Evolutionary conservation across 2,329 filamentous ascomycete species (phyloP), one percentile per base, ranked within the genome.

Genomic region (Coccinonectria pachysandricola): DNA sequence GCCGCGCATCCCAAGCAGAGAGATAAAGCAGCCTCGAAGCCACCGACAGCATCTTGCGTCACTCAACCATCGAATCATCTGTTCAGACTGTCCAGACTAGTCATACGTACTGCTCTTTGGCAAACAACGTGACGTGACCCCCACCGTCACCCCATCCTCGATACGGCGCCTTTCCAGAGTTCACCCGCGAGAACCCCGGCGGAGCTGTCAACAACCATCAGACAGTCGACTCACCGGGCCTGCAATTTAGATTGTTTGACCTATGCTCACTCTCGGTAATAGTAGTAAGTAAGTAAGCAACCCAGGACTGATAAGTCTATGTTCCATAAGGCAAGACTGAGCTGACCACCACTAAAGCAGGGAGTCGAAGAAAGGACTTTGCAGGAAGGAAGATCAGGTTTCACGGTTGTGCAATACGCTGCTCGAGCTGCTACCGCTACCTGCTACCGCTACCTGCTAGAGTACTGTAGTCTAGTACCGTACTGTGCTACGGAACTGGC

Each of bases 111-210:
- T 20, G 20, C 6, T 21, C 12, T 27, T 29, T 19, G n/a, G 24
- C 10, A 10, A 19, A 45, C 42, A 45, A 45, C 42, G 42, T 43
- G 42, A 43, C 36, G 30, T 35, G 35, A 43, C 42, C 42, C 42
- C 42, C 42, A 45, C 42, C 15, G 35, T 45, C 42, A 45, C 36
- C 37, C 42, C 34, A 45, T 43, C 24, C n/a, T n/a, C n/a, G n/a
- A n/a, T n/a, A n/a, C n/a, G n/a, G n/a, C n/a, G n/a, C n/a, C n/a
- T n/a, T n/a, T n/a, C n/a, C n/a, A n/a, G n/a, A n/a, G n/a, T n/a
- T n/a, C n/a, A n/a, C n/a, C n/a, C n/a, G n/a, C n/a, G n/a, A n/a
- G n/a, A n/a, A n/a, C n/a, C n/a, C n/a, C n/a, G n/a, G n/a, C n/a
- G n/a, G n/a, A n/a, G n/a, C n/a, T n/a, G n/a, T n/a, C n/a, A n/a